These are phyloP conservation scores for Lepidium aucheri DNA, from an alignment of 345 rosid genomes.

Conservation along the genomic window DNA sequence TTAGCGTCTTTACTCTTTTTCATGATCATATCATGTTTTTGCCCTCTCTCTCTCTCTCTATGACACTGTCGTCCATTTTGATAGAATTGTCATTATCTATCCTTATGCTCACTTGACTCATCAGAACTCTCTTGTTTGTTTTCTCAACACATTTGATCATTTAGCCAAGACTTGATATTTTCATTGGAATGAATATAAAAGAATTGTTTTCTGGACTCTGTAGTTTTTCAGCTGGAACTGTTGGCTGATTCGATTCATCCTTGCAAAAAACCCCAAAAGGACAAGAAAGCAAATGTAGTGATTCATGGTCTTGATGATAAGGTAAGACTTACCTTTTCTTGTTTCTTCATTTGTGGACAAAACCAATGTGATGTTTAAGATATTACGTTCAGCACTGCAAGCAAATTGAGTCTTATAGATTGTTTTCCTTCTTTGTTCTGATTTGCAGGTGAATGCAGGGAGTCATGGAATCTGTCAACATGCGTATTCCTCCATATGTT, in stretches of 20 bases:
- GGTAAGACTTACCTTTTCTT: conserved; percentile 35
- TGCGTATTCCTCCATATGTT: too few species aligned
- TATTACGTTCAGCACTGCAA: not conserved
- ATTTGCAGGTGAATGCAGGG: conserved; percentile 58
- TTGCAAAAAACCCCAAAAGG: conserved; percentile 94
- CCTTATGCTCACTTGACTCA: too few species aligned
- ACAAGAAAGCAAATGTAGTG: conserved; percentile 86
- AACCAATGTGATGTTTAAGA: not conserved
- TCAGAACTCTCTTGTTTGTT: too few species aligned
- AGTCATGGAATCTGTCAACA: too few species aligned
- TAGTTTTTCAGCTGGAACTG: not conserved
- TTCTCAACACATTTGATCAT: too few species aligned
- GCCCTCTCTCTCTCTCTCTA: too few species aligned
- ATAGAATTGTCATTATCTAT: too few species aligned
- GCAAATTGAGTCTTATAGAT: not conserved
- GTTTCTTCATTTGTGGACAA: not conserved
- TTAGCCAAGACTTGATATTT: not conserved
- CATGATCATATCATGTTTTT: too few species aligned
- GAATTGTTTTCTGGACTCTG: not conserved
- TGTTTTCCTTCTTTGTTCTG: conserved; percentile 7
- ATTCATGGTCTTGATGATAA: conserved; percentile 88
- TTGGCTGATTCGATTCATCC: conserved; percentile 5
- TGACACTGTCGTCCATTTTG: too few species aligned
- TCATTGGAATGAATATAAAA: not conserved
- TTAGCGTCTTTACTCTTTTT: too few species aligned